Conservation (phyloP, 306 rosid species). For the Prunus kanzakura region DNA sequence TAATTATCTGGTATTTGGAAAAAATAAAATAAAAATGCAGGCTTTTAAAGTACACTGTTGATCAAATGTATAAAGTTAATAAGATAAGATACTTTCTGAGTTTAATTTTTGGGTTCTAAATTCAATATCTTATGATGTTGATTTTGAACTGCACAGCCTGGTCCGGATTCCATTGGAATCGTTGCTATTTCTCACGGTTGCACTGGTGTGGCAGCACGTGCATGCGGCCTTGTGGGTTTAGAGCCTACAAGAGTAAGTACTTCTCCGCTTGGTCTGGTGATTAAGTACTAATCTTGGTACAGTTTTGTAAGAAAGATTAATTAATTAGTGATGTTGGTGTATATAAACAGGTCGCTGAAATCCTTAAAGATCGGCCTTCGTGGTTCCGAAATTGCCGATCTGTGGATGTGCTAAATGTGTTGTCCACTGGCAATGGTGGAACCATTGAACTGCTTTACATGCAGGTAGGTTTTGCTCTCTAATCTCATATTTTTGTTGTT, state of each 20-base stretch:
- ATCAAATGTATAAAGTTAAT: neutral
- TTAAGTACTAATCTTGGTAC: neutral
- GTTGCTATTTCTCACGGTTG: conserved; percentile 98
- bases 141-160: conserved; percentile 72
- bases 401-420: conserved; percentile 69
- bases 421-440: conserved; percentile 91
- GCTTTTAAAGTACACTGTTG: neutral
- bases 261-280: conserved; percentile 10
- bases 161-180: conserved; percentile 99
- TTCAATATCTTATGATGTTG: neutral
- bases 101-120: neutral
- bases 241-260: conserved; percentile 91
- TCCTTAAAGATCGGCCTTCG: conserved; percentile 89
- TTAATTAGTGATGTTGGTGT: conserved; percentile 2
- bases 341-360: conserved; percentile 74
- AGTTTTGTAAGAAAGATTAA: neutral
- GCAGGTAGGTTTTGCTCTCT: conserved; percentile 56
- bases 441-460: conserved; percentile 92
- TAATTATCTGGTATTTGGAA: neutral
- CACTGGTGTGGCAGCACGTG: conserved; percentile 99
- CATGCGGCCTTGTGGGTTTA: conserved; percentile 96
- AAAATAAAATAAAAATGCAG: neutral
- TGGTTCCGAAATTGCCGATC: conserved; percentile 95
- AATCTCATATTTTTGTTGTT: conserved; percentile 2
- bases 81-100: too few relatives aligned